A percentile compares a stretch with the other conserved stretches of the same genome.
Conservation (phyloP, 495 filamentous ascomycete genomes). For the Collariella sp. region DNA sequence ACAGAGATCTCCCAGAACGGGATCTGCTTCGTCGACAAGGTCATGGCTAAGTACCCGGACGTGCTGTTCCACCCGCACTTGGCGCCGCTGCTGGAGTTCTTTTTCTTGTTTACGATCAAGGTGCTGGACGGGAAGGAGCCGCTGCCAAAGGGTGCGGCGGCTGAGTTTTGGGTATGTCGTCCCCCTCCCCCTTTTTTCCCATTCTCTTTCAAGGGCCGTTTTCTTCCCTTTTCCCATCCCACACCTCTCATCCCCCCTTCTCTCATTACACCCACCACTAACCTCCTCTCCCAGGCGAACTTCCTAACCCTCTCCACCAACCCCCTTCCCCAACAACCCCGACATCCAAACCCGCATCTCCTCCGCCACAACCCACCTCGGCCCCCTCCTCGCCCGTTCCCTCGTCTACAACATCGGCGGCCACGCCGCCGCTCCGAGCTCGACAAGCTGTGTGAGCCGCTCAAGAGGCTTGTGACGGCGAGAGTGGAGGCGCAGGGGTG, state of each 20-base stretch:
- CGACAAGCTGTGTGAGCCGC: slow-evolving; percentile 63
- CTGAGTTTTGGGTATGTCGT: slow-evolving; percentile 66
- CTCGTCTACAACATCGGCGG: slow-evolving; percentile 66
- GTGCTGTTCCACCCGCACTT: slow-evolving; percentile 47
- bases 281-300: slow-evolving; percentile 31
- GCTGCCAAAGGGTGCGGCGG: slow-evolving; percentile 70
- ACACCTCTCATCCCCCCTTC: background rate
- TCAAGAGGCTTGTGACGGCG: slow-evolving; percentile 64
- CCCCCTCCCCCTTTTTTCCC: background rate
- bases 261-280: background rate
- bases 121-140: slow-evolving; percentile 65
- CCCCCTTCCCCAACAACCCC: background rate
- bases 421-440: slow-evolving; percentile 69
- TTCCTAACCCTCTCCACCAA: slow-evolving; percentile 38
- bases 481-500: slow-evolving; percentile 53
- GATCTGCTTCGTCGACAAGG: slow-evolving; percentile 60
- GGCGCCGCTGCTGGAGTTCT: slow-evolving; percentile 47
- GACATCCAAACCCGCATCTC: slow-evolving; percentile 21
- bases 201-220: background rate
- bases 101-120: slow-evolving; percentile 71
- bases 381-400: slow-evolving; percentile 50
- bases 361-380: slow-evolving; percentile 46
- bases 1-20: slow-evolving; percentile 73
- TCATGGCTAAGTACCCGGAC: slow-evolving; percentile 55
- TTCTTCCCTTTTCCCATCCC: background rate